Evolutionary conservation across 2,329 filamentous ascomycete genomes (phyloP).

Genomic region (Lasiodiplodia gonubiensis): DNA sequence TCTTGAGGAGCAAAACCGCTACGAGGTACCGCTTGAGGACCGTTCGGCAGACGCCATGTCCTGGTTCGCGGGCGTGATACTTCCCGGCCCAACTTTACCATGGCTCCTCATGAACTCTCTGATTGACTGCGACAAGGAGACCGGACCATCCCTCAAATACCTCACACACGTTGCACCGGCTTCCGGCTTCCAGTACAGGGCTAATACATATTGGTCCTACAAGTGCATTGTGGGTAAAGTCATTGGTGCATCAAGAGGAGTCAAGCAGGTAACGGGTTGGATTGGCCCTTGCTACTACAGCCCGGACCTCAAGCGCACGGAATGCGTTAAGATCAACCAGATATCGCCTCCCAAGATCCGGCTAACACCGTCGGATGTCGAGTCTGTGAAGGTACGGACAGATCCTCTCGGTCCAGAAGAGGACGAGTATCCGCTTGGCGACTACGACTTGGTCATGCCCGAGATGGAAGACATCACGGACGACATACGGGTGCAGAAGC

Average conservation of each 20-base stretch:
- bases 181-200: constrained; percentile 77
- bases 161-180: constrained; percentile 71
- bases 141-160: constrained; percentile 67
- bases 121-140: constrained; percentile 75
- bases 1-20: constrained; percentile 63
- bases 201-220: constrained; percentile 78
- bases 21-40: constrained; percentile 56
- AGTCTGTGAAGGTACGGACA: constrained; percentile 70
- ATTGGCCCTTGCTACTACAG: constrained; percentile 74
- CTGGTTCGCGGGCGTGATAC: constrained; percentile 75
- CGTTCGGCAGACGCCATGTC: constrained; percentile 76
- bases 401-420: constrained; percentile 71
- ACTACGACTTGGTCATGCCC: constrained; percentile 68
- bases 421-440: constrained; percentile 66
- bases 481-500: constrained; percentile 71
- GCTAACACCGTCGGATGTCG: constrained; percentile 65
- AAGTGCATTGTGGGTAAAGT: constrained; percentile 77
- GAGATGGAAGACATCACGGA: constrained; percentile 65
- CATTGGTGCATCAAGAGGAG: constrained; percentile 68
- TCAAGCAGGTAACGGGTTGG: constrained; percentile 74
- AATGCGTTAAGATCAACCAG: constrained; percentile 72
- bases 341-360: constrained; percentile 60
- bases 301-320: constrained; percentile 68
- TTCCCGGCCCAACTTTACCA: constrained; percentile 72
- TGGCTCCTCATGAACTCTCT: constrained; percentile 81